Percentiles rank a stretch among this genome's conserved stretches.
Conservation (phyloP, 768 basidiomycete genomes). For the Hortiboletus flavorubellus region DNA sequence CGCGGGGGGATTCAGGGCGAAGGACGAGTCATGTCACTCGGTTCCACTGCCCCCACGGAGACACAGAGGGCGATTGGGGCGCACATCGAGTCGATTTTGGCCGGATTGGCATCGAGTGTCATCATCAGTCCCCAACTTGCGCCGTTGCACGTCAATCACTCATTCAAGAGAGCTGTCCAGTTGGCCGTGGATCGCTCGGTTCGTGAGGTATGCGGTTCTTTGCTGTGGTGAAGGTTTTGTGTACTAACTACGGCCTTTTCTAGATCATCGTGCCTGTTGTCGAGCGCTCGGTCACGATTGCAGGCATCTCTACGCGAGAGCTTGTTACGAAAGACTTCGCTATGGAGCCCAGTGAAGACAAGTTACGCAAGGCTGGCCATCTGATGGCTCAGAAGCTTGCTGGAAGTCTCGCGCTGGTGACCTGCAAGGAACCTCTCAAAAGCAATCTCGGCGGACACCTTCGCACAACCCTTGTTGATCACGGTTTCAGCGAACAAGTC, state of each 20-base stretch:
- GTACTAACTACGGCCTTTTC: not conserved
- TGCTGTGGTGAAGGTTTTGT: not conserved
- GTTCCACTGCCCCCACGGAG: slow-evolving; percentile 58
- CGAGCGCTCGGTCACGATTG: slow-evolving; percentile 96
- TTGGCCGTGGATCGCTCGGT: slow-evolving; percentile 92
- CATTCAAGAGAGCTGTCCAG: slow-evolving; percentile 88
- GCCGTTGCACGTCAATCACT: slow-evolving; percentile 70
- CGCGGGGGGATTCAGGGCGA: slow-evolving; percentile 47
- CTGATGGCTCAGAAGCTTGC: slow-evolving; percentile 97
- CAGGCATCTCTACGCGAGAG: slow-evolving; percentile 95
- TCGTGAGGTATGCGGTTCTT: slow-evolving; percentile 63
- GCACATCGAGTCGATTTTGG: slow-evolving; percentile 80
- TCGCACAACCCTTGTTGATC: slow-evolving; percentile 76
- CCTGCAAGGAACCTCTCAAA: slow-evolving; percentile 95
- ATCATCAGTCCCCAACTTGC: slow-evolving; percentile 75
- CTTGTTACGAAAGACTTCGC: slow-evolving; percentile 95
- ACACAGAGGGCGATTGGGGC: slow-evolving; percentile 64
- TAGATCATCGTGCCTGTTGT: slow-evolving; percentile 97
- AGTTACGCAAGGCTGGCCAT: slow-evolving; percentile 87
- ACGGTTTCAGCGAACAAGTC: slow-evolving; percentile 86
- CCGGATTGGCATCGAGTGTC: slow-evolving; percentile 65
- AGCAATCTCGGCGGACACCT: slow-evolving; percentile 88
- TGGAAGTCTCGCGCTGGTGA: slow-evolving; percentile 92
- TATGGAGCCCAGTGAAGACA: slow-evolving; percentile 87
- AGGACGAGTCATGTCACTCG: slow-evolving; percentile 60